Evolutionary conservation across 176 grass and related monocot genomes (phyloP).

Genomic region (Cocos nucifera): DNA sequence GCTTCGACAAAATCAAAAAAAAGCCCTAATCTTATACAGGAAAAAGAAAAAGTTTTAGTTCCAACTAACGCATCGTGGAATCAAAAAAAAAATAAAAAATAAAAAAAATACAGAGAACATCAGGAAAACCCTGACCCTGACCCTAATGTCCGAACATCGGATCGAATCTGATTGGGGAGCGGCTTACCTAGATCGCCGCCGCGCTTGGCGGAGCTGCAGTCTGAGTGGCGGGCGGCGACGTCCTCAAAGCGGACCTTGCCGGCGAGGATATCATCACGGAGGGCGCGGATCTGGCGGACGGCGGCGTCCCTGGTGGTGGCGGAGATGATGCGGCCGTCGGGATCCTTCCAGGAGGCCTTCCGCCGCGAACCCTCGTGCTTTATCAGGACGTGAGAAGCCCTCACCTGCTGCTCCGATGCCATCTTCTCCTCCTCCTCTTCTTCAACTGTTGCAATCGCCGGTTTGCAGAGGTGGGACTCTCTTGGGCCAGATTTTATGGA

Average conservation of each 20-base stretch:
- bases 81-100: too few relatives aligned
- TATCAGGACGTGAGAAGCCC: slow-evolving; percentile 78
- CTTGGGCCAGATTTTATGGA: too few relatives aligned
- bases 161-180: too few relatives aligned
- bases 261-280: slow-evolving; percentile 47
- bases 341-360: slow-evolving; percentile 75
- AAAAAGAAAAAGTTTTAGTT: too few relatives aligned
- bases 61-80: too few relatives aligned
- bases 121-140: too few relatives aligned
- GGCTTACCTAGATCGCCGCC: slow-evolving; percentile 52
- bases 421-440: neutral
- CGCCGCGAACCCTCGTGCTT: slow-evolving; percentile 76
- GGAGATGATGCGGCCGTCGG: slow-evolving; percentile 52
- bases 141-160: too few relatives aligned
- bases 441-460: neutral
- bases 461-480: too few relatives aligned
- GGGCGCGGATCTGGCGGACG: slow-evolving; percentile 23
- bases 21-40: too few relatives aligned
- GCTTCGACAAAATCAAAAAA: too few relatives aligned
- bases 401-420: slow-evolving; percentile 31
- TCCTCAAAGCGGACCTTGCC: slow-evolving; percentile 37
- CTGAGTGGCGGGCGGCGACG: slow-evolving; percentile 52
- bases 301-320: slow-evolving; percentile 35
- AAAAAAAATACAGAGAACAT: too few relatives aligned
- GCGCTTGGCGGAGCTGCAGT: slow-evolving; percentile 63